phyloP scores from a whole-genome alignment of 1,284 basidiomycete genomes.

The Vanrija sp. region DNA sequence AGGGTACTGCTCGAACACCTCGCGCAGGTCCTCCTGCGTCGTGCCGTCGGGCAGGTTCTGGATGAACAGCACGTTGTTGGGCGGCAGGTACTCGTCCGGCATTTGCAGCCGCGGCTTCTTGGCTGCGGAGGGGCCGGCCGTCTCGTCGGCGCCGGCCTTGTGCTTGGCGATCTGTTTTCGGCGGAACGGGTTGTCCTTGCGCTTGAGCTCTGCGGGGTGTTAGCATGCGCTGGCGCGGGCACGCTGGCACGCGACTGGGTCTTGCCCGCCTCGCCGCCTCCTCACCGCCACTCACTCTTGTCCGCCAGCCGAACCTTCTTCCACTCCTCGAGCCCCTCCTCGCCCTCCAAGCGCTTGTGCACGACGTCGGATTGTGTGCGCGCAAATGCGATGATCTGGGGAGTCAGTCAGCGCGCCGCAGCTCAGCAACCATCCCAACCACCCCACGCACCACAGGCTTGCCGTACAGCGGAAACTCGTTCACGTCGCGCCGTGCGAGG shows the following conservation, averaged over 20 bases:
- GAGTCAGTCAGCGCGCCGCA: neutral
- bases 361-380: slow-evolving; percentile 82
- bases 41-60: slow-evolving; percentile 87
- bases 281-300: slow-evolving; percentile 63
- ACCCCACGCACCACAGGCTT: slow-evolving; percentile 97
- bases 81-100: slow-evolving; percentile 99
- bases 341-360: slow-evolving; percentile 66
- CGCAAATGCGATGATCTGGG: slow-evolving; percentile 73
- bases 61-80: slow-evolving; percentile 97
- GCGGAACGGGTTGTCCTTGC: slow-evolving; percentile 81
- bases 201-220: slow-evolving; percentile 60
- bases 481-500: slow-evolving; percentile 86
- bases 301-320: slow-evolving; percentile 67
- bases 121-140: slow-evolving; percentile 11
- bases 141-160: slow-evolving; percentile 56
- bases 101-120: slow-evolving; percentile 71
- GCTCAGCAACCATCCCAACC: too few species aligned
- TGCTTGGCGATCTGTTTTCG: slow-evolving; percentile 75
- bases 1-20: slow-evolving; percentile 86
- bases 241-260: too few species aligned
- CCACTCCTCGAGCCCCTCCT: slow-evolving; percentile 65
- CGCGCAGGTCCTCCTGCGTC: slow-evolving; percentile 82
- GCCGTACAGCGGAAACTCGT: slow-evolving; percentile 90
- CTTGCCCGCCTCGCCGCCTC: too few species aligned
- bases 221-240: too few species aligned